Conservation (phyloP, 2,329 filamentous ascomycete species). For the Colletotrichum magnum region DNA sequence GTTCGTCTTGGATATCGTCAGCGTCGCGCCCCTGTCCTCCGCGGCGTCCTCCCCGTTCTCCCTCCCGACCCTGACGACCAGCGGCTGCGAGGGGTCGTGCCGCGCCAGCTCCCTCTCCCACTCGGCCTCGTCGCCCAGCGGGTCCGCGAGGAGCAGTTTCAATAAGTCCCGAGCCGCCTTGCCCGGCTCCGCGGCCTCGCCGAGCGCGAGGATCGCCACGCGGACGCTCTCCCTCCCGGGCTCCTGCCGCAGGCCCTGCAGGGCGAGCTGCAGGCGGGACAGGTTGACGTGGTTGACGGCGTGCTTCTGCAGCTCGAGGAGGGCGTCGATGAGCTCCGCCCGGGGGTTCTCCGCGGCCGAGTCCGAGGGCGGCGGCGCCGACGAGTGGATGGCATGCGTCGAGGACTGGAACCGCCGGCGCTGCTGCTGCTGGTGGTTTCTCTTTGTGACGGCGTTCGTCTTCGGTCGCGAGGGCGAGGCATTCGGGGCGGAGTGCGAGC, state of each 20-base stretch:
- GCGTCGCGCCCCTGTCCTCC: conserved; percentile 1
- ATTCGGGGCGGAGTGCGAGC: conserved; percentile 33
- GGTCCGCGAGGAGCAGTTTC: conserved; percentile 79
- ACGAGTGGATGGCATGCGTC: conserved; percentile 23
- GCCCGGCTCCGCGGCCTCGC: conserved; percentile 53
- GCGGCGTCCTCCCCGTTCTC: background rate
- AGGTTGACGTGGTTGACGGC: conserved; percentile 75
- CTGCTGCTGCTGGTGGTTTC: conserved; percentile 39
- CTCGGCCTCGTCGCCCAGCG: conserved; percentile 70
- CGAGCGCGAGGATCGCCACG: conserved; percentile 69
- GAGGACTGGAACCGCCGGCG: conserved; percentile 33
- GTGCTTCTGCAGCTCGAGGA: conserved; percentile 73
- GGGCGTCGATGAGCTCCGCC: conserved; percentile 69
- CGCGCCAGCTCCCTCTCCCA: conserved; percentile 77
- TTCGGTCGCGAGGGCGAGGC: conserved; percentile 23
- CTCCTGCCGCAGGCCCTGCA: conserved; percentile 72
- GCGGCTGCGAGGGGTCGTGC: conserved; percentile 66
- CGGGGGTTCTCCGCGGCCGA: conserved; percentile 51
- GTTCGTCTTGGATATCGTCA: conserved; percentile 45
- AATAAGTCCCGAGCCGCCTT: conserved; percentile 75
- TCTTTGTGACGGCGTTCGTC: background rate
- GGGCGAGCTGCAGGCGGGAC: conserved; percentile 79
- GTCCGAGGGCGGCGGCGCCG: conserved; percentile 31
- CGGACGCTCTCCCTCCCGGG: conserved; percentile 71
- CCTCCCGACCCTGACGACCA: conserved; percentile 68